Percentiles rank a stretch among this genome's conserved stretches.
phyloP scores from a whole-genome alignment of 78 protist genomes.

The Dictyostelium purpureum region DNA sequence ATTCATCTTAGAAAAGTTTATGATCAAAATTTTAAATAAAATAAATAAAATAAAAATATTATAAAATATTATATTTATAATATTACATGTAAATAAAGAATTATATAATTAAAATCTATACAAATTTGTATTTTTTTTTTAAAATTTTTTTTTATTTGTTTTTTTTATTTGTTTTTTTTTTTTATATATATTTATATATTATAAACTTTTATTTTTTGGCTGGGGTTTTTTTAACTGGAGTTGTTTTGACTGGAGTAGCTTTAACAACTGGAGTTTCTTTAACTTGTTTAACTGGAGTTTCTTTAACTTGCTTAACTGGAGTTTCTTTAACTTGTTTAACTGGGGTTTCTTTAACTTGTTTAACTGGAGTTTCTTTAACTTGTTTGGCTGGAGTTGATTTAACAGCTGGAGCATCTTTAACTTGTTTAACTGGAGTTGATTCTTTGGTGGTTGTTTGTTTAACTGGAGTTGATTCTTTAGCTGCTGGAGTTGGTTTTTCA shows the following conservation, averaged over 20 bases:
- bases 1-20: conserved; percentile 8
- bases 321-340: no score
- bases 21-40: neutral
- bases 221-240: neutral
- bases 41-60: neutral
- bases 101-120: no score
- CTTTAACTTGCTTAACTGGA: neutral
- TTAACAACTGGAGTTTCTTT: neutral
- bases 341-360: neutral
- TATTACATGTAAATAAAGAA: no score
- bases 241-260: neutral
- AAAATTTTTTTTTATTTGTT: neutral
- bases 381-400: neutral
- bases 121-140: neutral
- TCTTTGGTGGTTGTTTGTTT: neutral
- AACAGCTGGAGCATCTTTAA: no score
- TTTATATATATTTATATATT: neutral
- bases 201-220: neutral
- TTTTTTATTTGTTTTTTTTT: neutral
- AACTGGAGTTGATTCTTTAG: neutral
- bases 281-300: neutral
- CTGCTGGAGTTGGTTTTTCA: neutral
- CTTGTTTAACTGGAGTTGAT: conserved; percentile 3
- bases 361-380: neutral
- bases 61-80: no score